A percentile compares a stretch with the other conserved stretches of the same genome.
Evolutionary conservation across 495 filamentous ascomycete genomes (phyloP).

Genomic region (Ramalina intermedia): DNA sequence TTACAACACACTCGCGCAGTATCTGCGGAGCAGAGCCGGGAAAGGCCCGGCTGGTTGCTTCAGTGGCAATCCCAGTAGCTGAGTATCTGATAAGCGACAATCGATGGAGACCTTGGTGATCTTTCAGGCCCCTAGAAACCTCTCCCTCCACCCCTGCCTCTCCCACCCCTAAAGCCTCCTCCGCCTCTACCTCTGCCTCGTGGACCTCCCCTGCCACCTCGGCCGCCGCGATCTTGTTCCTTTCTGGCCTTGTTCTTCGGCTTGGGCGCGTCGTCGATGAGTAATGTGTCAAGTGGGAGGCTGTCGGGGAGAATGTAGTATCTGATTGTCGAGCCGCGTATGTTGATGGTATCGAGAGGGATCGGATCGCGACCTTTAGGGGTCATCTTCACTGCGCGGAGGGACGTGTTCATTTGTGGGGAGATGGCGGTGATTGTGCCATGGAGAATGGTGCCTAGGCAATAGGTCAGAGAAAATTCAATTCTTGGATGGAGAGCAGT

Average conservation of each 20-base stretch:
- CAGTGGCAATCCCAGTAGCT: too few species aligned
- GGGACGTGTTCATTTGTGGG: conserved; percentile 90
- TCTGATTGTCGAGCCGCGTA: conserved; percentile 82
- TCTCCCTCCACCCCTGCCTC: conserved; percentile 52
- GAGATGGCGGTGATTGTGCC: conserved; percentile 92
- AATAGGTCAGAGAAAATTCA: conserved; percentile 1
- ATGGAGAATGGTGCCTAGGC: conserved; percentile 75
- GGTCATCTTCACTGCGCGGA: conserved; percentile 93
- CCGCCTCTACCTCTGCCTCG: conserved; percentile 38
- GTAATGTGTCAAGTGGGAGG: conserved; percentile 79
- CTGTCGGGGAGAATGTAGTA: conserved; percentile 93
- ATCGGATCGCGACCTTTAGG: conserved; percentile 71
- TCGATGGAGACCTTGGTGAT: too few species aligned
- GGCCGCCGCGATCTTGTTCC: conserved; percentile 58
- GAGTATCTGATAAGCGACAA: too few species aligned
- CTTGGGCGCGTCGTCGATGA: conserved; percentile 93
- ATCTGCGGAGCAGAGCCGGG: too few species aligned
- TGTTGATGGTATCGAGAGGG: conserved; percentile 85
- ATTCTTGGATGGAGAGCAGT: conserved; percentile 1
- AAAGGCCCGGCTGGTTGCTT: too few species aligned
- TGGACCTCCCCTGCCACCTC: conserved; percentile 41
- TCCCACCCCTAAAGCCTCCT: conserved; percentile 24
- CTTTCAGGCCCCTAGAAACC: conserved; percentile 30
- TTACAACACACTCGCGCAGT: too few species aligned
- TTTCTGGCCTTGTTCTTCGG: conserved; percentile 99